Conservation (phyloP, 768 basidiomycete species). For the Psilocybe sp. region DNA sequence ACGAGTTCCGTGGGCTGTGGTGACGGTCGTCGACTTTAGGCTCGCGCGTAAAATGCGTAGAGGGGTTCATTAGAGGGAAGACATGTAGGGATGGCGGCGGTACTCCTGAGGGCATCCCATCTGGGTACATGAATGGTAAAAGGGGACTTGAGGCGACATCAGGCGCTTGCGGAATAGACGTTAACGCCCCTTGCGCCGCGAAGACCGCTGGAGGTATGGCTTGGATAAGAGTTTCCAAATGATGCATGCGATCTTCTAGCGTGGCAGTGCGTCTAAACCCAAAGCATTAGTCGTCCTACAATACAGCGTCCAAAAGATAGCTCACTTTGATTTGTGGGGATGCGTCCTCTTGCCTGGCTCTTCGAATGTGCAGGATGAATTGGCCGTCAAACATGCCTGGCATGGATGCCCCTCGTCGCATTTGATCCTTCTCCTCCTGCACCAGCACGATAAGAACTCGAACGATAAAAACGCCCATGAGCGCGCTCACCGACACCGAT, state of each 20-base stretch:
- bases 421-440: conserved; percentile 77
- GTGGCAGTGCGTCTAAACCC: conserved; percentile 67
- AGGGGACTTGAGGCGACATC: conserved; percentile 30
- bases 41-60: conserved; percentile 66
- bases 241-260: conserved; percentile 86
- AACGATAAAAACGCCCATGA: conserved; percentile 6
- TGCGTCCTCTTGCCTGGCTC: conserved; percentile 84
- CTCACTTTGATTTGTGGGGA: conserved; percentile 87
- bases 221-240: conserved; percentile 80
- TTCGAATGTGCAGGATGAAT: conserved; percentile 81
- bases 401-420: conserved; percentile 90
- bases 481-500: conserved; percentile 78
- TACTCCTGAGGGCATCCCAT: conserved; percentile 48
- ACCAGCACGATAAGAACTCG: conserved; percentile 4
- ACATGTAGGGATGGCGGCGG: conserved; percentile 78
- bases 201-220: conserved; percentile 83
- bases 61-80: conserved; percentile 79
- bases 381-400: conserved; percentile 82
- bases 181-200: conserved; percentile 48
- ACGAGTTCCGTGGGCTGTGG: conserved; percentile 39
- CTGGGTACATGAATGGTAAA: conserved; percentile 40
- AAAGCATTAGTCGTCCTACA: neutral
- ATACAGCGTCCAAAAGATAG: conserved; percentile 8
- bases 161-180: conserved; percentile 28
- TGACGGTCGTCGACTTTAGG: conserved; percentile 41